Evolutionary conservation across 75 land plant species (phyloP), one percentile per base, ranked within the genome.

Genomic region (Picea glauca): DNA sequence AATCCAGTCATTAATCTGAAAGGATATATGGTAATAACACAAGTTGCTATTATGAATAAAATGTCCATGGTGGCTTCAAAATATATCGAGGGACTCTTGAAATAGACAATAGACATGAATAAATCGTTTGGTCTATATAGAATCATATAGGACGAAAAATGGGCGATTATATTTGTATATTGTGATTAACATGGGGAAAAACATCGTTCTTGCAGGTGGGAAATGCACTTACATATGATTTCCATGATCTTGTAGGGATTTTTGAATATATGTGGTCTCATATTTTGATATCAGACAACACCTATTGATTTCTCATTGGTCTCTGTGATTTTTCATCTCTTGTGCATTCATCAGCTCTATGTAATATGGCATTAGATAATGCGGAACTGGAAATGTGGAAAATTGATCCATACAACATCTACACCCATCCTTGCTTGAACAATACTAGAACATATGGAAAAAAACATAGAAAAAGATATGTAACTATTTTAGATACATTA

Each of bases 371-470:
- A 50, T 79, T 87, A 7, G 80, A 81, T 46, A 32, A 58, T 63
- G 87, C 92, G 4, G 78, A 85, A 1, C 12, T 38, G 4, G 99
- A 97, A 78, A 68, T 82, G 58, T 96, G 98, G 43, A 83, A 86
- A 31, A 94, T 97, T 58, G 98, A 97, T 77, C 89, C 87, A 11
- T 97, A 97, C 82, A 93, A 92, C 85, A 94, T 97, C 38, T 93
- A 87, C 79, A 92, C 99, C 12, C 87, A 74, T 4, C 82, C 85
- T 40, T 96, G 99, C 78, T 85, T 75, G 31, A 72, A 40, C 13
- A 60, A 80, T 46, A 62, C 78, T 66, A 79, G 58, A 32, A 66
- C 31, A 57, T 62, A 30, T 5, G 60, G 82, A 57, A 90, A 81
- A 23, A 76, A 78, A 57, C 26, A 40, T 33, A 87, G 73, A 83